Base-by-base conservation (phyloP, 169 alveolate genomes). In the Theileria sp. region DNA sequence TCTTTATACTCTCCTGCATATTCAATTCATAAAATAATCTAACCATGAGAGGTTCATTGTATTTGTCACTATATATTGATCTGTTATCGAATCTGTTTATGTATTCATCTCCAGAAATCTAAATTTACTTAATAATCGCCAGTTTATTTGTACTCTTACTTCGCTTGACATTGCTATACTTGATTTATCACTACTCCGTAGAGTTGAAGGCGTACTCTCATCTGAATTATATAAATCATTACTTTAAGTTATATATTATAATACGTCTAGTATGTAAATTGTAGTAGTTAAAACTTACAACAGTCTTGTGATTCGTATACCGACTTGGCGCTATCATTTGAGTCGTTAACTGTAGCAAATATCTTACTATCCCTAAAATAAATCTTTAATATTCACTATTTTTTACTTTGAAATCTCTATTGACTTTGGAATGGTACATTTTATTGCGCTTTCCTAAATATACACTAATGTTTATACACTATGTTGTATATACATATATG, bases 11-110 rank as follows among this genome's bases (percentile, higher is more conserved):
- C 56, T 26, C 28, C 87, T 80, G 68, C 8, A 25, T 36, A 26
- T 23, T 4, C 5, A 13, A 23, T 32, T 1, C 8, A 13, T 19
- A 21, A n/a, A 36, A 0, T 36, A 0, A 4, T 23, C 72, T 15
- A 10, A 78, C 86, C 86, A 78, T 67, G 7, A 78, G 50, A 7
- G 86, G 86, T 54, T 78, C 86, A n/a, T 21, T 65, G 71, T 58
- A 28, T 36, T 78, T 67, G 15, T 28, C 70, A 17, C 44, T 71
- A 28, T 60, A 60, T 13, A 28, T 60, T 28, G 36, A 25, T 3
- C 36, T 60, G 36, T 8, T 60, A 25, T 60, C 68, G 17, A 60
- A 60, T 10, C 36, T 60, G 26, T 60, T 60, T 5, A 60, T 60
- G 68, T 60, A 28, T 60, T 60, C 30, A 25, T 60, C 36, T 25